phyloP scores from a whole-genome alignment of 108 stramenopile species.

The Fragilaria radians region DNA sequence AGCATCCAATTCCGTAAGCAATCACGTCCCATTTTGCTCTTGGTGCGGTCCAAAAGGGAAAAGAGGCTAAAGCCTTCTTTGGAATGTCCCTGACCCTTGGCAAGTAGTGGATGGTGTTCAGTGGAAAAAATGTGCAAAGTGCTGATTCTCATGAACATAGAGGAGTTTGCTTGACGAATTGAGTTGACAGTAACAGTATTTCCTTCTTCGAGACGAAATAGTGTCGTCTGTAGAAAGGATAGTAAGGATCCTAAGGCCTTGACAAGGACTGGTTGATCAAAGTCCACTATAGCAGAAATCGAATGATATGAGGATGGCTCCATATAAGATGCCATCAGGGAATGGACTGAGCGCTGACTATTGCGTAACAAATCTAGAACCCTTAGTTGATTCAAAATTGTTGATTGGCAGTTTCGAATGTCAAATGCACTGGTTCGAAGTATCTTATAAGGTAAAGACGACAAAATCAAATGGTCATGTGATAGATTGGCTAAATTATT shows the following conservation, averaged over 20 bases:
- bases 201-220: constrained; percentile 66
- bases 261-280: constrained; percentile 64
- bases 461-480: not conserved
- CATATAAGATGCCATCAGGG: not conserved
- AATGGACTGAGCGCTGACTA: not conserved
- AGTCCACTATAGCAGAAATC: constrained; percentile 69
- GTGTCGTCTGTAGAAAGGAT: constrained; percentile 57
- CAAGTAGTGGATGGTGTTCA: constrained; percentile 66
- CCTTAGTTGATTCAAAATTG: constrained; percentile 69
- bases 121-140: constrained; percentile 76
- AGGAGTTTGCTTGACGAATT: constrained; percentile 45
- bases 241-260: constrained; percentile 73
- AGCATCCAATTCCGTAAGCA: constrained; percentile 88
- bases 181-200: constrained; percentile 51
- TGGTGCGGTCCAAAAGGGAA: constrained; percentile 83
- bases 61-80: constrained; percentile 94
- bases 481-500: not conserved
- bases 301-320: constrained; percentile 46
- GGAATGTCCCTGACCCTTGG: constrained; percentile 28
- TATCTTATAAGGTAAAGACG: constrained; percentile 62
- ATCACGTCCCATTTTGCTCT: constrained; percentile 69
- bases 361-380: constrained; percentile 48
- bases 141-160: constrained; percentile 48
- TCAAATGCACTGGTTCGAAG: constrained; percentile 72
- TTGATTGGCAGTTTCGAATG: constrained; percentile 41